These are phyloP conservation scores for Herpetomonas samuelpessoai DNA, from an alignment of 208 protist species.

Conservation along the genomic window DNA sequence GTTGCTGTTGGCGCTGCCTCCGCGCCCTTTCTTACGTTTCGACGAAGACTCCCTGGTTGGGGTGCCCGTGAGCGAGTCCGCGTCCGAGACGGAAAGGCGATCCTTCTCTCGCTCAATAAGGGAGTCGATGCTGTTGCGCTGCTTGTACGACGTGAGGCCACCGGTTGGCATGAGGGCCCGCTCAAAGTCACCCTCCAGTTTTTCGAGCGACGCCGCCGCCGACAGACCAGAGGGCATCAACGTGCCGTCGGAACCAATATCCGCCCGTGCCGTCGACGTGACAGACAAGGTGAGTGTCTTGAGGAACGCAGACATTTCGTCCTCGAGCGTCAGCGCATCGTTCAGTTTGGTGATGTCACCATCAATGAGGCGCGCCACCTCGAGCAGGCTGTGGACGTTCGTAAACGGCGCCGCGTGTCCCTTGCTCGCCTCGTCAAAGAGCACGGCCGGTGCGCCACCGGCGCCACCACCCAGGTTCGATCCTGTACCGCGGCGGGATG, in stretches of 20 bases:
- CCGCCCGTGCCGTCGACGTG: conserved; percentile 61
- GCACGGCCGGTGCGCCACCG: not conserved
- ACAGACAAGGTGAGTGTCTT: conserved; percentile 82
- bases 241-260: conserved; percentile 18
- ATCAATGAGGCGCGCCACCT: conserved; percentile 46
- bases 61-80: not conserved
- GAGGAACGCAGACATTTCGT: conserved; percentile 85
- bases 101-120: conserved; percentile 4
- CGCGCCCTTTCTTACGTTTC: conserved; percentile 2
- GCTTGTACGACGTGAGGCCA: conserved; percentile 6
- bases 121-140: not conserved
- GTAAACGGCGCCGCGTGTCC: conserved; percentile 47
- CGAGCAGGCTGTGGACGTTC: conserved; percentile 45
- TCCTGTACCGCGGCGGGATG: no score
- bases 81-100: not conserved
- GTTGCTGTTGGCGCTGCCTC: conserved; percentile 1
- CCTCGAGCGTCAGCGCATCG: conserved; percentile 61
- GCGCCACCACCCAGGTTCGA: not conserved
- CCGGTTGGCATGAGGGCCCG: conserved; percentile 64
- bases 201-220: conserved; percentile 11
- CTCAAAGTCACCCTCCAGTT: conserved; percentile 43
- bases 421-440: conserved; percentile 12
- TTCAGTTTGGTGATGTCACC: conserved; percentile 59
- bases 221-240: not conserved
- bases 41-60: not conserved